Evolutionary conservation across 2,329 filamentous ascomycete genomes (phyloP).

Genomic region (Westerdykella aurantiaca): DNA sequence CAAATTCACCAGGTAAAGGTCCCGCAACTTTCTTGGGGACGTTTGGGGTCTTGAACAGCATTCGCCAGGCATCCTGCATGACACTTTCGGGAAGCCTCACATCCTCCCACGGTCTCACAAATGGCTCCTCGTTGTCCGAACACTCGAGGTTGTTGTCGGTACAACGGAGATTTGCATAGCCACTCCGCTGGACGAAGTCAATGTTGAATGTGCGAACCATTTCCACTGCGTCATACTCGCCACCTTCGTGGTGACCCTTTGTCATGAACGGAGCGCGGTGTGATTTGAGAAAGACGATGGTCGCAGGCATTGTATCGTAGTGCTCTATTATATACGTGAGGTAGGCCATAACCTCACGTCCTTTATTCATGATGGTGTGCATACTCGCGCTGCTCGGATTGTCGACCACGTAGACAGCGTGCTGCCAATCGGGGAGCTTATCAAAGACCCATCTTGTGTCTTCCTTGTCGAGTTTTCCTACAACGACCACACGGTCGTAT

Average conservation of each 20-base stretch:
- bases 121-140: background rate
- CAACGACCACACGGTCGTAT: constrained; percentile 4
- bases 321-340: constrained; percentile 17
- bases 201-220: constrained; percentile 25
- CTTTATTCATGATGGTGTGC: constrained; percentile 16
- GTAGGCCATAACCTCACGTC: constrained; percentile 14
- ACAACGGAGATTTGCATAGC: constrained; percentile 40
- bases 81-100: background rate
- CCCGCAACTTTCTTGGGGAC: constrained; percentile 35
- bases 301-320: constrained; percentile 13
- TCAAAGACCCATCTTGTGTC: constrained; percentile 9
- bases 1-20: constrained; percentile 39
- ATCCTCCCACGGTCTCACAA: background rate
- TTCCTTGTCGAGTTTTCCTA: constrained; percentile 2
- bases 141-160: background rate
- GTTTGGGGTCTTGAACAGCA: constrained; percentile 2
- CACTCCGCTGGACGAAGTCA: constrained; percentile 32
- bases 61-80: constrained; percentile 7
- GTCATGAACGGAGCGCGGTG: constrained; percentile 1
- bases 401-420: constrained; percentile 10
- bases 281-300: constrained; percentile 14
- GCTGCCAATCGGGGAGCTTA: constrained; percentile 9
- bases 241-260: constrained; percentile 1
- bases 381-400: constrained; percentile 5
- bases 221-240: constrained; percentile 6